Evolutionary conservation across 2,329 filamentous ascomycete genomes (phyloP).

Genomic region (Laburnicola sp.): DNA sequence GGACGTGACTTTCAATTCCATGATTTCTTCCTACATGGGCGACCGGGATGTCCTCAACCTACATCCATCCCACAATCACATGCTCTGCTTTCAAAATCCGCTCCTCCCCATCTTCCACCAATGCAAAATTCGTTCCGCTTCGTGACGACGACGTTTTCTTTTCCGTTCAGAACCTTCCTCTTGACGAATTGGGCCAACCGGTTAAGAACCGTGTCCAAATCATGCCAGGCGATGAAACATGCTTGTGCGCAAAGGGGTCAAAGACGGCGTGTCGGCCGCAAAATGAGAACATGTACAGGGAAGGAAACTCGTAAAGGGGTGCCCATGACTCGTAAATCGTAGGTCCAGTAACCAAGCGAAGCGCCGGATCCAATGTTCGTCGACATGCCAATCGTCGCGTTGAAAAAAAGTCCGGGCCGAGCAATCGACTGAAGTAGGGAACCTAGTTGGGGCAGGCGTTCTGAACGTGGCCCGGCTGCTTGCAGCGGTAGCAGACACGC

Average conservation of each 20-base stretch:
- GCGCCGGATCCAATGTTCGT: conserved; percentile 24
- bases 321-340: conserved; percentile 38
- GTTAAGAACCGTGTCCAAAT: conserved; percentile 43
- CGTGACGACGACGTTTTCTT: conserved; percentile 38
- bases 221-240: conserved; percentile 41
- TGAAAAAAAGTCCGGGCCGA: conserved; percentile 36
- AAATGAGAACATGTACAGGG: conserved; percentile 46
- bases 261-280: conserved; percentile 45
- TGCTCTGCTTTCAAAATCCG: conserved; percentile 38
- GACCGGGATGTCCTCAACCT: no score
- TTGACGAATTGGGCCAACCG: conserved; percentile 38
- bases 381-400: conserved; percentile 25
- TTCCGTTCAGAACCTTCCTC: conserved; percentile 40
- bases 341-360: conserved; percentile 32
- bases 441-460: conserved; percentile 83
- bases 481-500: conserved; percentile 98
- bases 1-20: no score
- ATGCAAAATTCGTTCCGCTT: conserved; percentile 40
- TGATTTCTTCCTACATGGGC: no score
- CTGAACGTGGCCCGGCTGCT: conserved; percentile 87
- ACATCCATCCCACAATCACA: no score
- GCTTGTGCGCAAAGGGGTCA: conserved; percentile 42
- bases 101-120: conserved; percentile 38
- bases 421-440: conserved; percentile 32
- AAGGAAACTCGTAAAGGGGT: conserved; percentile 45